Base-by-base conservation (phyloP, 805 yeast species). In the Yarrowia sp. region DNA sequence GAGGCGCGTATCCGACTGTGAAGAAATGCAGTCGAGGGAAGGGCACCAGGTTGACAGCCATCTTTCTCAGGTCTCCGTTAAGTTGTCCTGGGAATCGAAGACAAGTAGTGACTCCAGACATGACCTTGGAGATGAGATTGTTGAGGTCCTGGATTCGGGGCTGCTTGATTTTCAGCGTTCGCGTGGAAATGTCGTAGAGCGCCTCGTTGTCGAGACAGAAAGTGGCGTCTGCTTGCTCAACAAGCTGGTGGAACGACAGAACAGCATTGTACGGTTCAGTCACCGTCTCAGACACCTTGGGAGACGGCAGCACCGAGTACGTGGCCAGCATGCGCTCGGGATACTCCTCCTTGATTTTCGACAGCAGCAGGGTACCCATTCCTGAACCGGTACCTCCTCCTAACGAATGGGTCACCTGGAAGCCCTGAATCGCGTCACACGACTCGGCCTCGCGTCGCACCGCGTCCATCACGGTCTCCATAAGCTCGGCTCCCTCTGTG, bases 311-410 rank as follows among this genome's bases (percentile, higher is more conserved):
- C 67, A 92, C 96, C n/a, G 97, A 91, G 75, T 90, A 92, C 33
- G 97, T 92, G 36, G 97, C 96, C 88, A 92, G 86, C 97, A 92
- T 92, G 80, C 97, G 86, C 78, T 92, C 97, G 65, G 95, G 96
- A 74, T 88, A 92, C 76, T 92, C 97, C 76, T 92, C 97, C 77
- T 93, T 86, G 72, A 92, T 89, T 74, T 88, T 87, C 64, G 95
- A 86, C 73, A 92, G 85, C 75, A 92, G 81, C 70, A 92, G 80
- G 50, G 97, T 92, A 74, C 98, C 98, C 92, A 92, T 87, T 78
- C 98, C 98, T 44, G 96, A 89, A 75, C 98, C 98, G 64, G 98
- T 92, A 82, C 98, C 98, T 79, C 98, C 92, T 73, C 92, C 92
- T 48, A 87, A 78, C 15, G 91, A 87, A 74, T 87, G 92, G 38